A percentile compares a stretch with the other conserved stretches of the same genome.
These are phyloP conservation scores for Ophiocordyceps camponoti-leonardi DNA, from an alignment of 2,329 filamentous ascomycete species.

Conservation along the genomic window DNA sequence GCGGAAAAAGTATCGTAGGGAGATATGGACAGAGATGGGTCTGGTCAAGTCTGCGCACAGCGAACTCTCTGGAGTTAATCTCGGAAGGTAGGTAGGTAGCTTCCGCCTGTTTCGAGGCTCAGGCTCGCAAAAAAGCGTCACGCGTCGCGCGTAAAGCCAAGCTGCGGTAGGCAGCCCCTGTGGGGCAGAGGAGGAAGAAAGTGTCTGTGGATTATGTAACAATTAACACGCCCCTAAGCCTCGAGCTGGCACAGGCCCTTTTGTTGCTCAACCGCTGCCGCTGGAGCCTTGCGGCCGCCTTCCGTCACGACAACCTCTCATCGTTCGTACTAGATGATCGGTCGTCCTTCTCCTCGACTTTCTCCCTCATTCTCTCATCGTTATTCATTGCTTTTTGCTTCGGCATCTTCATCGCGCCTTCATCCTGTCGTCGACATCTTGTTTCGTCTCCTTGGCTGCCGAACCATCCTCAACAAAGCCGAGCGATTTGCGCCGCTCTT, in stretches of 20 bases:
- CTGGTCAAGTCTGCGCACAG: too few relatives aligned
- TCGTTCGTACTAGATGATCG: background rate
- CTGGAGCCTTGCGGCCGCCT: background rate
- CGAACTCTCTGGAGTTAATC: too few relatives aligned
- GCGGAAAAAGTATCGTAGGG: background rate
- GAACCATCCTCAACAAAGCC: background rate
- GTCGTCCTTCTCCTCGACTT: background rate
- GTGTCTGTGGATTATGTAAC: background rate
- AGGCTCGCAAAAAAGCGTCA: constrained; percentile 2
- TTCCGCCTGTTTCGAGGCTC: background rate
- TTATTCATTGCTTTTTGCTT: background rate
- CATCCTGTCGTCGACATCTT: background rate
- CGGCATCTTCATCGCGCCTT: background rate
- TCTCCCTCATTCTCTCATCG: background rate
- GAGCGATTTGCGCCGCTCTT: background rate
- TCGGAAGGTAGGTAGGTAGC: background rate
- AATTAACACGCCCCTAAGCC: background rate
- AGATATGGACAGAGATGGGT: background rate
- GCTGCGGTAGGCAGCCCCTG: background rate
- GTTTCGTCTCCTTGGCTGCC: background rate
- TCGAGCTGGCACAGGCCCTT: background rate
- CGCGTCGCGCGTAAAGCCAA: constrained; percentile 23
- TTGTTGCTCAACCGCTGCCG: background rate
- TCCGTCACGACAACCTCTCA: background rate
- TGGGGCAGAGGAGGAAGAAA: background rate